A percentile compares a stretch with the other conserved stretches of the same genome.
Evolutionary conservation across 2,329 filamentous ascomycete species (phyloP).

Genomic region (Volutella citrinella): DNA sequence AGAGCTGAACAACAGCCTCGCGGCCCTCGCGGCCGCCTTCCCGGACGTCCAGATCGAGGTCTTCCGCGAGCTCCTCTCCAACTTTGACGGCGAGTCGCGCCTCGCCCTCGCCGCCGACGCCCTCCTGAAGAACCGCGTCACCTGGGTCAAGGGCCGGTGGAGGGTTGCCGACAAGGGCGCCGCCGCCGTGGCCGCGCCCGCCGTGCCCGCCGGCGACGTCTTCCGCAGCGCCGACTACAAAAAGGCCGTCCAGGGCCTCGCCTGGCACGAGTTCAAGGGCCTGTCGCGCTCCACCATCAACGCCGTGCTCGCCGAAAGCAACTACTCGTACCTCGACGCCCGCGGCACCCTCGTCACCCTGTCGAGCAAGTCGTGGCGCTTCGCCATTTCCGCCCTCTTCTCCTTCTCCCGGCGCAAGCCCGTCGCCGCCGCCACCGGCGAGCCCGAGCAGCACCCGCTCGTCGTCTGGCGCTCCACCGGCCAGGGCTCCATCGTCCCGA

Average conservation of each 20-base stretch:
- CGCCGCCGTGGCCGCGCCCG: constrained; percentile 24
- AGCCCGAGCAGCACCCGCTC: constrained; percentile 60
- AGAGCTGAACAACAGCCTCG: constrained; percentile 68
- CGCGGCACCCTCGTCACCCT: constrained; percentile 66
- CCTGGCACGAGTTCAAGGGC: constrained; percentile 73
- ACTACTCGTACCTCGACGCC: constrained; percentile 73
- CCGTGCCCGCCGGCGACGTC: constrained; percentile 57
- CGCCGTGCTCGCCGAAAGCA: constrained; percentile 76
- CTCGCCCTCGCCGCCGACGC: constrained; percentile 75
- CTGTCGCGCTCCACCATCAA: constrained; percentile 71
- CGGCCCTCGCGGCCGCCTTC: constrained; percentile 68
- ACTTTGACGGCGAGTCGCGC: constrained; percentile 72
- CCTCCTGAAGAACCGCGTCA: constrained; percentile 67
- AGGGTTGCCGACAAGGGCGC: constrained; percentile 41
- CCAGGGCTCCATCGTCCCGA: constrained; percentile 55
- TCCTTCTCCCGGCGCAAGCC: constrained; percentile 64
- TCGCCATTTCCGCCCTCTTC: constrained; percentile 69
- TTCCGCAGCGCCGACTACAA: constrained; percentile 69
- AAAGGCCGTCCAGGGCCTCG: constrained; percentile 62
- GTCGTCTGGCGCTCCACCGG: constrained; percentile 59
- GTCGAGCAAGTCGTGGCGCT: constrained; percentile 74
- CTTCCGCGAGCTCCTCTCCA: constrained; percentile 75
- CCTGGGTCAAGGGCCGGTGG: constrained; percentile 69
- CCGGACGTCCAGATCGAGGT: constrained; percentile 80
- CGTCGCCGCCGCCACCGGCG: constrained; percentile 45